These are phyloP conservation scores for Termitomyces sp. DNA, from an alignment of 768 basidiomycete genomes.

Conservation along the genomic window DNA sequence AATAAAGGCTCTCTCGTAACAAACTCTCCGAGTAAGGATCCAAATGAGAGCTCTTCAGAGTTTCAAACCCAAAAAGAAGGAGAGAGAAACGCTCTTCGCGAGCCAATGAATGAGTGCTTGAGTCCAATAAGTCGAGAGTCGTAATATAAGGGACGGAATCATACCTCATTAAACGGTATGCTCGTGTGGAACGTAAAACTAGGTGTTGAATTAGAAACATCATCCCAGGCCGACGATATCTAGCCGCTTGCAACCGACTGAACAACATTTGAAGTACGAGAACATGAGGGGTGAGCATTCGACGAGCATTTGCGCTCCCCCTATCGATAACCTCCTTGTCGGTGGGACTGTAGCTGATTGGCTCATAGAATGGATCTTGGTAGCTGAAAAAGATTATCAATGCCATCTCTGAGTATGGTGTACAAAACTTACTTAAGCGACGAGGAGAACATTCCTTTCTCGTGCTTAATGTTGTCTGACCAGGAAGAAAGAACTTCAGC, in stretches of 20 bases:
- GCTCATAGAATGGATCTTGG: conserved; percentile 82
- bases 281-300: conserved; percentile 78
- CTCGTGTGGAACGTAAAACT: conserved; percentile 76
- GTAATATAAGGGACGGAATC: conserved; percentile 7
- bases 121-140: conserved; percentile 3
- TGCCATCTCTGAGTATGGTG: background rate
- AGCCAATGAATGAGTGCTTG: conserved; percentile 87
- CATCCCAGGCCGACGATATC: conserved; percentile 80
- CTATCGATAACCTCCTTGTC: conserved; percentile 82
- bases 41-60: conserved; percentile 81
- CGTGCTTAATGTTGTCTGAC: conserved; percentile 74
- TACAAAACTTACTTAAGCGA: conserved; percentile 64
- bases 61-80: conserved; percentile 90
- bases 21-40: conserved; percentile 79
- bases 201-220: conserved; percentile 84
- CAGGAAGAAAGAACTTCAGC: conserved; percentile 85
- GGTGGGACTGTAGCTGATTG: conserved; percentile 86
- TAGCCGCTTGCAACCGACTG: conserved; percentile 90
- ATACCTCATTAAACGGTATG: conserved; percentile 74
- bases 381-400: conserved; percentile 48
- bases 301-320: conserved; percentile 62
- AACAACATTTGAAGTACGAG: conserved; percentile 85
- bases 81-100: conserved; percentile 90
- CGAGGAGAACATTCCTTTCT: conserved; percentile 81
- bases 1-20: conserved; percentile 74